Evolutionary conservation across 1,284 basidiomycete genomes (phyloP), one percentile per base, ranked within the genome.

Genomic region (Omphalotus olearius): DNA sequence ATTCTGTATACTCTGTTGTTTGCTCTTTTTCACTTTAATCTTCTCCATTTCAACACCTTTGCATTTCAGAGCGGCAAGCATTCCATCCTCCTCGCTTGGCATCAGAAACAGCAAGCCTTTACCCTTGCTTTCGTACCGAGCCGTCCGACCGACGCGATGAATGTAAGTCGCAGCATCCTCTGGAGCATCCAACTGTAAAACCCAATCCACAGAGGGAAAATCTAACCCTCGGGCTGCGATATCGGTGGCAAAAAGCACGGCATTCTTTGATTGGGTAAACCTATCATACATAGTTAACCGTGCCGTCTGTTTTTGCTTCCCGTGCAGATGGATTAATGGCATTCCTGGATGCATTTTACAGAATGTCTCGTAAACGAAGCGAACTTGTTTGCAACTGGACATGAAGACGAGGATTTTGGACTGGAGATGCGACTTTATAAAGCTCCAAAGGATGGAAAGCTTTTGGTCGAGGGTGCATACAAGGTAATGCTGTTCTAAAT

Each of bases 101-200:
- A 88, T 70, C 11, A 98, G 69, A 50, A 99, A 76, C 56, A 97
- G 69, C 48, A 99, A 69, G 0, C 84, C 88, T 65, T 94, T 93
- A 1, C 97, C 97, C 37, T 88, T 86, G 56, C 87, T 88, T 62
- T 95, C 86, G 66, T 98, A 98, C 44, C 96, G 78, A 35, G 96
- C 97, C 7, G 96, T 99, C 48, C 96, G 78, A 1, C 96, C 96
- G 1, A 99, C 96, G 20, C 96, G 85, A 67, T 99, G 96, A 44
- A 99, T 93, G 67, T 99, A 99, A 10, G 93, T 98, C 55, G 97
- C 95, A n/a, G 88, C 91, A 64, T 98, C 95, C 69, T 99, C 96
- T 0, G 96, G 96, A 20, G 91, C 93, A 67, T 99, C 96, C n/a
- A 95, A 75, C 67, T 99, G 97, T 33, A 99, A 69, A 10, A 99